Conservation (phyloP, 441 rosid species). For the Euphorbia corollata region DNA sequence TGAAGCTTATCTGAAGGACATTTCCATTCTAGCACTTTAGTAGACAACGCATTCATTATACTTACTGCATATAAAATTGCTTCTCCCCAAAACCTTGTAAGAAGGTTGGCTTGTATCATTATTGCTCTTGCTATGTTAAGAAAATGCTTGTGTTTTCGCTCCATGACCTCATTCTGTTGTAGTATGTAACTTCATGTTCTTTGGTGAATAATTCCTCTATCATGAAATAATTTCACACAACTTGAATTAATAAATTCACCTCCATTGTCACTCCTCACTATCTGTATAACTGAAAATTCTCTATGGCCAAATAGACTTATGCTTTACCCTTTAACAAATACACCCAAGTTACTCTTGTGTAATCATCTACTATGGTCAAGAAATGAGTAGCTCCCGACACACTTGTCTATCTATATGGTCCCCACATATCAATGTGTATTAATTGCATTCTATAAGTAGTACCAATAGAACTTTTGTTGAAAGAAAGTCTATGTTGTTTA, state of each 20-base stretch:
- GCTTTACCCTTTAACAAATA: neutral
- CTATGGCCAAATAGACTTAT: neutral
- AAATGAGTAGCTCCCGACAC: neutral
- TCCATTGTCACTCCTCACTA: neutral
- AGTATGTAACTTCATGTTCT: neutral
- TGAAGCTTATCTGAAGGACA: neutral
- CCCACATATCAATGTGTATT: neutral
- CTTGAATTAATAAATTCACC: neutral
- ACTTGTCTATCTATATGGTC: neutral
- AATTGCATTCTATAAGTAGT: neutral
- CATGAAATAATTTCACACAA: neutral
- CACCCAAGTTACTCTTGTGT: neutral
- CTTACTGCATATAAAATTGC: neutral
- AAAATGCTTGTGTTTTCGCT: slow-evolving; percentile 2
- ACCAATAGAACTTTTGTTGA: neutral
- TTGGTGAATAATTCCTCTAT: neutral
- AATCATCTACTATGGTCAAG: neutral
- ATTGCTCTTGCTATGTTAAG: neutral
- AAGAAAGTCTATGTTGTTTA: neutral
- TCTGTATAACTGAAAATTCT: neutral
- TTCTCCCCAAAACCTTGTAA: neutral
- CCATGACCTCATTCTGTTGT: neutral
- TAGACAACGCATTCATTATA: neutral
- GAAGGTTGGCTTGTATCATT: neutral
- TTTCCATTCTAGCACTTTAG: neutral